A percentile compares a stretch with the other conserved stretches of the same genome.
Evolutionary conservation across 73 alveolate species (phyloP).

Genomic region (Stentor coeruleus): DNA sequence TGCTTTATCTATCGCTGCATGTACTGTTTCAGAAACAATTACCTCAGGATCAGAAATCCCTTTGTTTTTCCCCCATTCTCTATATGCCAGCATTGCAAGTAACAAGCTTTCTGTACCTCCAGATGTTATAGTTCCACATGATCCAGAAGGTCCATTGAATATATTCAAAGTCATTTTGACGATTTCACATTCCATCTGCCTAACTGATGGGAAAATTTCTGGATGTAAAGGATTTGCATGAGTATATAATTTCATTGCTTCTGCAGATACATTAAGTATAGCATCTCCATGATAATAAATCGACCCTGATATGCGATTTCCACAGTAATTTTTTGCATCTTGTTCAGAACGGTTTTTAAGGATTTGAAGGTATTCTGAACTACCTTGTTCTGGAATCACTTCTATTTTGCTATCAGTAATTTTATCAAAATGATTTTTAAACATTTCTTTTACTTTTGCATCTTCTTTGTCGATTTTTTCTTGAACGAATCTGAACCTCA

Average conservation of each 20-base stretch:
- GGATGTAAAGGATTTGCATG: constrained; percentile 88
- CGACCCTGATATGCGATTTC: constrained; percentile 66
- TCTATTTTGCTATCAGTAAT: neutral
- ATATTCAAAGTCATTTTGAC: constrained; percentile 83
- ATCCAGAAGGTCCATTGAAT: constrained; percentile 86
- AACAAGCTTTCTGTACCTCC: constrained; percentile 98
- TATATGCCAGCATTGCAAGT: constrained; percentile 85
- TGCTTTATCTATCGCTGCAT: constrained; percentile 95
- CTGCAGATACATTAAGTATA: constrained; percentile 52
- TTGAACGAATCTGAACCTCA: neutral
- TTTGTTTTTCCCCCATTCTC: constrained; percentile 37
- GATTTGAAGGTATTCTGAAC: constrained; percentile 39
- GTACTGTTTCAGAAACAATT: constrained; percentile 90
- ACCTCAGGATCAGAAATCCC: constrained; percentile 39
- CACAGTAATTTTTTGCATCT: constrained; percentile 30
- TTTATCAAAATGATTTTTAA: neutral
- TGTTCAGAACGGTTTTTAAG: constrained; percentile 34
- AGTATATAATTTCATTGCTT: constrained; percentile 60
- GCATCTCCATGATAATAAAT: constrained; percentile 55
- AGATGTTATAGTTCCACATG: constrained; percentile 88
- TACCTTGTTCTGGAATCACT: neutral
- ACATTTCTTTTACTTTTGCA: constrained; percentile 6
- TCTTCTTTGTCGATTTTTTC: neutral
- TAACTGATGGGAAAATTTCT: constrained; percentile 66
- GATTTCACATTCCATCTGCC: constrained; percentile 89